Percentiles rank a stretch among this genome's conserved stretches.
These are phyloP conservation scores for Truncatella angustata DNA, from an alignment of 2,329 filamentous ascomycete genomes.

Conservation along the genomic window DNA sequence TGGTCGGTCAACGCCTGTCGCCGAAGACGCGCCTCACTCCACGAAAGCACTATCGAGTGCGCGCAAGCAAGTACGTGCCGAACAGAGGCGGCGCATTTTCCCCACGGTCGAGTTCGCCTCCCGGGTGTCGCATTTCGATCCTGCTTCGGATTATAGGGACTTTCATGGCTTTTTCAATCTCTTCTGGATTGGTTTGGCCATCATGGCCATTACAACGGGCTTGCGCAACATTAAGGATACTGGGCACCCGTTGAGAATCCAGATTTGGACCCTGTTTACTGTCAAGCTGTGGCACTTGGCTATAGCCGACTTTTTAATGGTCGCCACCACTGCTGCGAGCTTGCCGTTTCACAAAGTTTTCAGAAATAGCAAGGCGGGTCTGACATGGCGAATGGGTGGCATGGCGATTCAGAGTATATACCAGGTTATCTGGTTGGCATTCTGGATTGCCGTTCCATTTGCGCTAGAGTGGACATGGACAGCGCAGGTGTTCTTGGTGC, in stretches of 20 bases:
- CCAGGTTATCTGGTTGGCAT: constrained; percentile 72
- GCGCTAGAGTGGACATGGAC: constrained; percentile 93
- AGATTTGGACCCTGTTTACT: constrained; percentile 86
- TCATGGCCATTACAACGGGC: constrained; percentile 96
- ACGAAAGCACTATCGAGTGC: constrained; percentile 81
- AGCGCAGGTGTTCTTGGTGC: constrained; percentile 87
- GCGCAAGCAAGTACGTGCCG: constrained; percentile 77
- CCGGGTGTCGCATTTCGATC: constrained; percentile 94
- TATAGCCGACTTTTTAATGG: constrained; percentile 83
- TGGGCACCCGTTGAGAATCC: constrained; percentile 77
- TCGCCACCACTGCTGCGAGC: constrained; percentile 67
- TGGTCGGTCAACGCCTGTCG: constrained; percentile 78
- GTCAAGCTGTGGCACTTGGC: constrained; percentile 86
- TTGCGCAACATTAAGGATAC: constrained; percentile 92
- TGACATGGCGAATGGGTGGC: constrained; percentile 77
- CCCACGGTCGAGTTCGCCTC: constrained; percentile 89
- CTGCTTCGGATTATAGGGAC: constrained; percentile 84
- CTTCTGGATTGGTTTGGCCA: constrained; percentile 95
- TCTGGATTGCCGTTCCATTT: constrained; percentile 88
- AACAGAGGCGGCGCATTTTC: constrained; percentile 81
- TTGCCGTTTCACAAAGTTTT: constrained; percentile 72
- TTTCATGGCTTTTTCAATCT: constrained; percentile 97
- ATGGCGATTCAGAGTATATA: constrained; percentile 80
- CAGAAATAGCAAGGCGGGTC: constrained; percentile 48
- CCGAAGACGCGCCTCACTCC: constrained; percentile 90